Conservation (phyloP, 139 green algal species). For the Haematococcus lacustris region DNA sequence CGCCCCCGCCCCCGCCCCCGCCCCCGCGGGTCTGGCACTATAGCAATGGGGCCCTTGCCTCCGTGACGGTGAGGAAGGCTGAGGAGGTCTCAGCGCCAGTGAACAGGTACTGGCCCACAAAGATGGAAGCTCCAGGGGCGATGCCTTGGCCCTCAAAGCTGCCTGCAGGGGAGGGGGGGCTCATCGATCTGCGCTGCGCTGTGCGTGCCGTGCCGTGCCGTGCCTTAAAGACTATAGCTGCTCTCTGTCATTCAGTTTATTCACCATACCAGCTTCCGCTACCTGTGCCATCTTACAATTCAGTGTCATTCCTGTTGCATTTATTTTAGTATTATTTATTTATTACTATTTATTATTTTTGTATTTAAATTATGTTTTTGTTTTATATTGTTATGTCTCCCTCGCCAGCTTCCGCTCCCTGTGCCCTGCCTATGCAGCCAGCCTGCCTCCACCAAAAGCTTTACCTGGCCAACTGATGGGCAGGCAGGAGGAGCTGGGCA, state of each 20-base stretch:
- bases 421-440: no score
- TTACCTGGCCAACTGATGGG: constrained; percentile 26
- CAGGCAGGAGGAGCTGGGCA: constrained; percentile 33
- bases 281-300: neutral
- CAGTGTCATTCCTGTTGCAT: no score
- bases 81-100: constrained; percentile 46
- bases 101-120: constrained; percentile 65
- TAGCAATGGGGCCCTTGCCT: no score
- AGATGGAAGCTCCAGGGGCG: constrained; percentile 50
- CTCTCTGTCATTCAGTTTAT: neutral
- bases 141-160: constrained; percentile 37
- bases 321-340: no score
- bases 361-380: no score
- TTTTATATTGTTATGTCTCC: no score
- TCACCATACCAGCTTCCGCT: neutral
- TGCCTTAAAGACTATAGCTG: neutral
- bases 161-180: neutral
- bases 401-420: no score
- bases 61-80: constrained; percentile 62
- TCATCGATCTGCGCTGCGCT: neutral
- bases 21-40: no score
- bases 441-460: no score
- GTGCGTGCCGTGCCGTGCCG: no score
- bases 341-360: no score
- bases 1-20: no score